Percentiles rank a stretch among this genome's conserved stretches.
These are phyloP conservation scores for Neopestalotiopsis rosae DNA, from an alignment of 2,329 filamentous ascomycete species.

Conservation along the genomic window DNA sequence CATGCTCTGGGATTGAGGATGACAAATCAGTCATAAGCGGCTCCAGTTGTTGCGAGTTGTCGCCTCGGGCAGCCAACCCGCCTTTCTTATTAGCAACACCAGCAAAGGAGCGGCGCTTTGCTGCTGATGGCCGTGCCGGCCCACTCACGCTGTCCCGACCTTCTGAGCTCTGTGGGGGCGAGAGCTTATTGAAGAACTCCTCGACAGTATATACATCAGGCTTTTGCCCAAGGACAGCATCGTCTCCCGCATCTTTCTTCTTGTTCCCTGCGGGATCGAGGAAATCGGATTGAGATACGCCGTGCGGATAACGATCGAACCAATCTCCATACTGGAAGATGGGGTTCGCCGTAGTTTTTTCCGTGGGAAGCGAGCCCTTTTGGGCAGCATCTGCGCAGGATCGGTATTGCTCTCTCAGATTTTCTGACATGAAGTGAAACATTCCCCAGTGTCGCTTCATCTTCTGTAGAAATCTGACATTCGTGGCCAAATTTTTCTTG, in stretches of 20 bases:
- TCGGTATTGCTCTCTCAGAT: slow-evolving; percentile 86
- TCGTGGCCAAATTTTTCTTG: slow-evolving; percentile 84
- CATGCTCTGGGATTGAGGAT: slow-evolving; percentile 37
- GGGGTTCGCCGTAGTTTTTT: slow-evolving; percentile 56
- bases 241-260: slow-evolving; percentile 80
- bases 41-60: slow-evolving; percentile 41
- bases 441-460: slow-evolving; percentile 99
- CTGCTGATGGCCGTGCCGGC: slow-evolving; percentile 28
- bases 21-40: slow-evolving; percentile 44
- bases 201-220: slow-evolving; percentile 92
- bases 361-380: slow-evolving; percentile 61
- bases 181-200: slow-evolving; percentile 87
- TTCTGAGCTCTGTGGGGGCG: slow-evolving; percentile 63
- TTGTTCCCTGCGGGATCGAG: slow-evolving; percentile 72
- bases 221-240: slow-evolving; percentile 87
- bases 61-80: slow-evolving; percentile 39
- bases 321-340: slow-evolving; percentile 98
- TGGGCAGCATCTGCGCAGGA: slow-evolving; percentile 82
- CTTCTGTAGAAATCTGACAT: slow-evolving; percentile 87
- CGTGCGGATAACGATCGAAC: slow-evolving; percentile 94
- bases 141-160: slow-evolving; percentile 37
- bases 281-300: slow-evolving; percentile 84
- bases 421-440: slow-evolving; percentile 96
- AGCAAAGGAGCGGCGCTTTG: slow-evolving; percentile 45
- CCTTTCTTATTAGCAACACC: slow-evolving; percentile 36